Evolutionary conservation across 2,329 filamentous ascomycete species (phyloP).

Genomic region (Aspergillus brasiliensis): DNA sequence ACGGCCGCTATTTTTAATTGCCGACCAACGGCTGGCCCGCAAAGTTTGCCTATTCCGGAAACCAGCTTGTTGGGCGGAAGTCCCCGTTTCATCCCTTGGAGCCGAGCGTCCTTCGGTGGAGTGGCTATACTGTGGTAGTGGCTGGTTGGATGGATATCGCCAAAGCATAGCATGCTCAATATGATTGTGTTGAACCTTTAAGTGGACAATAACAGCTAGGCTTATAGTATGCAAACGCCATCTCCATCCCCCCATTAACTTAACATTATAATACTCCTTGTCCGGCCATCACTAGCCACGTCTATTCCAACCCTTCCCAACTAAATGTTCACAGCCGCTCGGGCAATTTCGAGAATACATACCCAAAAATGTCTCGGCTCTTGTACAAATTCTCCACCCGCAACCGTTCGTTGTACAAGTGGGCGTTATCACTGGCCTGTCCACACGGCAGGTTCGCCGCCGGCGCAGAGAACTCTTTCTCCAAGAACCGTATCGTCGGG

Average conservation of each 20-base stretch:
- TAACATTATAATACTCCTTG: too few relatives aligned
- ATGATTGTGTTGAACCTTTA: neutral
- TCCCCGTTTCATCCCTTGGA: neutral
- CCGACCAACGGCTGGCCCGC: neutral
- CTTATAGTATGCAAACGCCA: neutral
- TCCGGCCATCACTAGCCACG: too few relatives aligned
- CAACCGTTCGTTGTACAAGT: slow-evolving; percentile 94
- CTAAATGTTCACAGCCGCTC: slow-evolving; percentile 24
- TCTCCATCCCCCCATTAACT: neutral
- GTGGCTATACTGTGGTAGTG: too few relatives aligned
- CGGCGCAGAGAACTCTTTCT: slow-evolving; percentile 89
- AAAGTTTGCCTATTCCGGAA: neutral
- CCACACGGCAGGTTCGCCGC: slow-evolving; percentile 93
- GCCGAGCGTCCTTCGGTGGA: too few relatives aligned
- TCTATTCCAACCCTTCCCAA: neutral
- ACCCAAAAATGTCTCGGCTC: slow-evolving; percentile 85
- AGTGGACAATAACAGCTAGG: neutral
- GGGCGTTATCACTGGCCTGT: slow-evolving; percentile 89
- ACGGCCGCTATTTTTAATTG: neutral
- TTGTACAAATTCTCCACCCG: slow-evolving; percentile 85
- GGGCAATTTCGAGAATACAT: slow-evolving; percentile 73
- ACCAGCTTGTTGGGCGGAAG: neutral
- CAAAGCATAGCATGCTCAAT: too few relatives aligned
- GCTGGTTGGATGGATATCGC: too few relatives aligned
- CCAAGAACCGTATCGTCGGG: slow-evolving; percentile 87